Evolutionary conservation across 1,139 yeast species (phyloP).

Genomic region (Diutina sp.): DNA sequence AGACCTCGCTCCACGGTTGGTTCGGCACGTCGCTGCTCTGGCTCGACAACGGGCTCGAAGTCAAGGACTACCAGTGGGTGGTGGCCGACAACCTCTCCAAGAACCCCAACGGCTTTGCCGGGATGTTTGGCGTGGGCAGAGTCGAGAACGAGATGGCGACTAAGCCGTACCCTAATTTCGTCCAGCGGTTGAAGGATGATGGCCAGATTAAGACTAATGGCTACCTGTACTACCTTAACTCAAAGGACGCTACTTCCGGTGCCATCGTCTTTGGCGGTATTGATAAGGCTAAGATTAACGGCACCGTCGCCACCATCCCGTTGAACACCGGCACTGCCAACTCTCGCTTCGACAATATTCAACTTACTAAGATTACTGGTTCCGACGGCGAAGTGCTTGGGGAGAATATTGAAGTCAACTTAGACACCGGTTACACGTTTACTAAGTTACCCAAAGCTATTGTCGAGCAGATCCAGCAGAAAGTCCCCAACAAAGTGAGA

Average conservation of each 20-base stretch:
- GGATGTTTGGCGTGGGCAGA: slow-evolving; percentile 5
- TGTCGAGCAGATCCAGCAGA: not conserved
- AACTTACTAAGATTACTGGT: not conserved
- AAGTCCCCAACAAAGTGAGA: not conserved
- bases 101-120: slow-evolving; percentile 1
- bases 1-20: slow-evolving; percentile 3
- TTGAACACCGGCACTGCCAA: not conserved
- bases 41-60: not conserved
- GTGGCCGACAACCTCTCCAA: not conserved
- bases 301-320: not conserved
- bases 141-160: not conserved
- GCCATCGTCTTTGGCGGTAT: not conserved
- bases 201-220: not conserved
- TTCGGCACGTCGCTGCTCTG: slow-evolving; percentile 4
- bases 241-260: not conserved
- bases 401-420: not conserved
- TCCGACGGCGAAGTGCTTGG: not conserved
- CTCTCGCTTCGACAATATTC: not conserved
- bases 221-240: not conserved
- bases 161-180: not conserved
- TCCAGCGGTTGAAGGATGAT: not conserved
- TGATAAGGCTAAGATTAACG: not conserved
- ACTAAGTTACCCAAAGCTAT: not conserved
- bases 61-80: slow-evolving; percentile 5
- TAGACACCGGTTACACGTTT: not conserved